These are phyloP conservation scores for Paecilomyces dactylethromorphus DNA, from an alignment of 2,329 filamentous ascomycete species.

Conservation along the genomic window DNA sequence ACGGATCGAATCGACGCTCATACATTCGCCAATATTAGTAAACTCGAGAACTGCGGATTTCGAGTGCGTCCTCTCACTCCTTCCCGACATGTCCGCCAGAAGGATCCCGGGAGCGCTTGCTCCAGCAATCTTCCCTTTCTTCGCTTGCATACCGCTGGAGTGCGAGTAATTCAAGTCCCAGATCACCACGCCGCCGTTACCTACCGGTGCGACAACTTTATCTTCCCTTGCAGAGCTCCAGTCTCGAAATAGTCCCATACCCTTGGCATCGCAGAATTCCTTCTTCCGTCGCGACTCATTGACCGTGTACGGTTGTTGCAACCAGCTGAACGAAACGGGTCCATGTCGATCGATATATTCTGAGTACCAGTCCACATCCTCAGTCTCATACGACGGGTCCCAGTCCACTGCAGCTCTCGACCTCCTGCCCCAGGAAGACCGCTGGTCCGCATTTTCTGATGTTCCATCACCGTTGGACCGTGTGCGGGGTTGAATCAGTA, in stretches of 20 bases:
- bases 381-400: conserved; percentile 69
- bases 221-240: conserved; percentile 46
- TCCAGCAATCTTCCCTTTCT: conserved; percentile 54
- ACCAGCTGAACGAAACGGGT: conserved; percentile 68
- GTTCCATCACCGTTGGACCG: background rate
- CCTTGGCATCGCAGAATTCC: conserved; percentile 58
- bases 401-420: conserved; percentile 56
- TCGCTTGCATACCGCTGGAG: conserved; percentile 22
- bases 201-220: conserved; percentile 67
- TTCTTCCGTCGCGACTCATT: conserved; percentile 31
- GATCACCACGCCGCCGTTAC: conserved; percentile 79
- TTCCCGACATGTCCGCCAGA: conserved; percentile 62
- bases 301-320: conserved; percentile 52
- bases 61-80: conserved; percentile 26
- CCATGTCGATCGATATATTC: conserved; percentile 82
- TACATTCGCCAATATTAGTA: conserved; percentile 64
- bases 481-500: conserved; percentile 24
- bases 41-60: conserved; percentile 24
- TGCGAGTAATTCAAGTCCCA: conserved; percentile 62
- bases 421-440: conserved; percentile 18
- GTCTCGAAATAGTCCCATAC: conserved; percentile 61
- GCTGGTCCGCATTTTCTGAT: background rate
- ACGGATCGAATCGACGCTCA: conserved; percentile 65
- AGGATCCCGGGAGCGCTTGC: conserved; percentile 63
- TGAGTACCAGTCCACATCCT: conserved; percentile 75